Base-by-base conservation (phyloP, 2,329 filamentous ascomycete species). In the Incumbomyces delicatus region DNA sequence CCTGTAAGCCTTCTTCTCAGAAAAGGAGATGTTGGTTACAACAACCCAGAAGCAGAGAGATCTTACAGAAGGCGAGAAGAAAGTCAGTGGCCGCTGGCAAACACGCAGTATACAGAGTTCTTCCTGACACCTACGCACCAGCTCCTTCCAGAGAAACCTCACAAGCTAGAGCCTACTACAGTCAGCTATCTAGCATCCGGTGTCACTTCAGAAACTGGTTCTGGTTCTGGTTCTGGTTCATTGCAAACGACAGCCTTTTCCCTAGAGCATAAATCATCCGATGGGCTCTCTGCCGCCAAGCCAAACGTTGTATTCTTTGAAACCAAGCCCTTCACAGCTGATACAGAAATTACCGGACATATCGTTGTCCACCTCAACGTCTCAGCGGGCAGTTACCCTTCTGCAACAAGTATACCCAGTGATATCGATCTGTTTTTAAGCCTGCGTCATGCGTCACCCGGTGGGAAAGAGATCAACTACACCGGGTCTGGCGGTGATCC, bases 341-440 rank as follows among this genome's bases (percentile, higher is more conserved):
- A 85, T 55, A 82, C 75, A 0, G 83, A 86, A 57, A 76, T 87
- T 45, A 86, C 83, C 0, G 83, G 83, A 0, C 79, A 85, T 56
- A 66, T 84, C 22, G 68, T 77, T 0, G 80, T 79, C 0, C 80
- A 78, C 52, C 66, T 87, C 3, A 77, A 79, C 50, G 75, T 84
- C 0, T 83, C 80, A 0, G 63, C 69, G 31, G 68, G 62, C 2
- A 58, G 69, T 1, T 57, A 67, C 18, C 57, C 67, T 2, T n/a
- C n/a, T n/a, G 62, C 62, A 1, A 59, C 62, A 1, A 55, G 61
- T 10, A 64, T 81, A 0, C 73, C 72, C 1, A 65, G 62, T 1
- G 74, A 77, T 35, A 71, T 67, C 34, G 74, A 77, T 49, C 60
- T 77, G 17, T 77, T 77, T 58, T 50, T 82, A 2, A 79, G 74